Evolutionary conservation across 2,329 filamentous ascomycete species (phyloP), one percentile per base, ranked within the genome.

Genomic region (Zasmidium cellare): DNA sequence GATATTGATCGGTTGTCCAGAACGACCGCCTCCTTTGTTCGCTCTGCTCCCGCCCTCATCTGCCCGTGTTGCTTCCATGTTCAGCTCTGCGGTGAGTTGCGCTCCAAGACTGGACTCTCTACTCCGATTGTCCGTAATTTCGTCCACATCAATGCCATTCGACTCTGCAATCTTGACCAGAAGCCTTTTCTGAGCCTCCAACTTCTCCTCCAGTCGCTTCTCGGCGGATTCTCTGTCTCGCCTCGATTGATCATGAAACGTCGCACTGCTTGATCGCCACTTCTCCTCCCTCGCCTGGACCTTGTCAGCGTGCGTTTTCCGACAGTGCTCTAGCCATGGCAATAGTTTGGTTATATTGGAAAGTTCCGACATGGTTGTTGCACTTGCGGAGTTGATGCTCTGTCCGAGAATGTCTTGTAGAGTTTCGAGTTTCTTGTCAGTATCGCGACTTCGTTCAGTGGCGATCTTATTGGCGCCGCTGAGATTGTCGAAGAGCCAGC

Each of bases 191-290:
- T 75, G 73, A 62, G 63, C 57, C 19, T 65, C 58, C 51, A 74
- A 65, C 54, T 73, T 73, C 23, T 68, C 61, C 19, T 74, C 58
- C 25, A 76, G 60, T 45, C 67, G 62, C 45, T 65, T 64, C 62
- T 76, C 72, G 24, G 73, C 72, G 25, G 56, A 63, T 59, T 76
- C 73, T 18, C 73, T 69, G 44, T 75, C 68, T 28, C 68, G 62
- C 18, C 72, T 67, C 28, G 64, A 66, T 58, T 71, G 67, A 57
- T 76, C 73, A 55, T 76, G 75, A 61, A 77, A 77, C 9, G 68
- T 69, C 1, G 74, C 75, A 31, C 71, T 75, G 19, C 71, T 71
- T 1, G 71, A 71, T n/a, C 74, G 70, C 75, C 74, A 77, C 46
- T 68, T 74, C 52, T 76, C 74, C 59, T 76, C 73, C 22, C 71